Evolutionary conservation across 2,329 filamentous ascomycete genomes (phyloP), one percentile per base, ranked within the genome.

Genomic region (Ophiostoma pallidulum): DNA sequence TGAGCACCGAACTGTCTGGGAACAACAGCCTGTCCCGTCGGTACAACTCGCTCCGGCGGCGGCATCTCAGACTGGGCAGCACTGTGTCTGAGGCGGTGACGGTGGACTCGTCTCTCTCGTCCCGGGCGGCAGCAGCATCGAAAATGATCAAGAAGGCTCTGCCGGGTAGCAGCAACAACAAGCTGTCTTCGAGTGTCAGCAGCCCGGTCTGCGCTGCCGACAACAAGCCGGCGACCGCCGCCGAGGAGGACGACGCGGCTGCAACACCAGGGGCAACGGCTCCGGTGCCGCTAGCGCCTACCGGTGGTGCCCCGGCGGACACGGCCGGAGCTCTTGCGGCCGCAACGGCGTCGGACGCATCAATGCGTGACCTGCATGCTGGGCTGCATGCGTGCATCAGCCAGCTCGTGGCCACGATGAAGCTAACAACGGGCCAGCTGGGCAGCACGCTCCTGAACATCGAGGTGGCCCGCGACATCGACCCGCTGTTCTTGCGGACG

Each of bases 311-410:
- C 1, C 10, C 38, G 13, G 24, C 36, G 8, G 22, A 33, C 18
- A n/a, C 31, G 24, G 29, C 44, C 18, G 35, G 14, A 19, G 41
- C 36, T 8, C 20, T 32, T 9, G 38, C 32, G 1, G 24, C 31
- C 3, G n/a, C 44, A 8, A 32, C 43, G 7, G 19, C 43, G 12
- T 16, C 45, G 2, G 48, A 47, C 16, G 60, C 65, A 10, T 33
- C 50, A 1, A 59, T 73, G 43, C 61, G 64, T 13, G 68, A 70
- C 20, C 62, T 80, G 1, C 72, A 74, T 28, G 59, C 65, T 1
- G 75, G 73, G 0, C 62, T 80, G 16, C 62, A 69, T 37, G 65
- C 63, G 37, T 79, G 75, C 57, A 71, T 79, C 48, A 65, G 65
- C 2, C 60, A 71, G 14, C 62, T 80, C 3, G 68, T 78, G 0